Base-by-base conservation (phyloP, 441 rosid genomes). In the Adansonia gregorii region DNA sequence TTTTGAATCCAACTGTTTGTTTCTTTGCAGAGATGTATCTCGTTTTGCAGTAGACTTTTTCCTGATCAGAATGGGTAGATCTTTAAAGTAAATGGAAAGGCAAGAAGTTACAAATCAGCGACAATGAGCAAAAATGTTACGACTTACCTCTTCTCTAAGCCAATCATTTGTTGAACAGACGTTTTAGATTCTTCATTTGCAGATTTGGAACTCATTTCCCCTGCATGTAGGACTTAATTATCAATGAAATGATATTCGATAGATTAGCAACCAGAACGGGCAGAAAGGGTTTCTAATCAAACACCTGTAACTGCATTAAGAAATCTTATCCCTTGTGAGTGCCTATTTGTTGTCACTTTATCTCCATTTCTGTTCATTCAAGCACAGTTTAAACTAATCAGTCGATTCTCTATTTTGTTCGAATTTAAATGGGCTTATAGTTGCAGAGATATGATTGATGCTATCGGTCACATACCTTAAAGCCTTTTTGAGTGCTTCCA, bases 281-380 rank as follows among this genome's bases (percentile, higher is more conserved):
- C 39, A 67, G 65, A 24, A 60, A 74, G 58, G 77, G 78, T 41
- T 12, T 71, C 51, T 72, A 56, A 75, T 79, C 15, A 27, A 81
- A 77, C 83, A 95, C 98, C 93, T 88, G 98, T 85, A 72, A 93
- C 86, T 86, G 93, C 91, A 73, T 87, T 91, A 66, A 95, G 97
- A 87, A 93, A 93, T 78, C 98, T 89, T 82, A 94, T 82, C 68
- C 99, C 99, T 75, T 96, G 98, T n/a, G 98, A 94, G 84, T 90
- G 88, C 73, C 87, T 63, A 75, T 88, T 93, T 78, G 98, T 92
- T 35, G 97, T 96, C 86, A 94, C 97, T 86, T 92, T 92, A 82
- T 88, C 94, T 31, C 93, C 98, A 22, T 90, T 89, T 74, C 99
- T 96, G 92, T 79, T 78, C 52, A 72, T 83, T 81, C 77, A 58